Conservation (phyloP, 768 basidiomycete species). For the Rhizopogon sp. region DNA sequence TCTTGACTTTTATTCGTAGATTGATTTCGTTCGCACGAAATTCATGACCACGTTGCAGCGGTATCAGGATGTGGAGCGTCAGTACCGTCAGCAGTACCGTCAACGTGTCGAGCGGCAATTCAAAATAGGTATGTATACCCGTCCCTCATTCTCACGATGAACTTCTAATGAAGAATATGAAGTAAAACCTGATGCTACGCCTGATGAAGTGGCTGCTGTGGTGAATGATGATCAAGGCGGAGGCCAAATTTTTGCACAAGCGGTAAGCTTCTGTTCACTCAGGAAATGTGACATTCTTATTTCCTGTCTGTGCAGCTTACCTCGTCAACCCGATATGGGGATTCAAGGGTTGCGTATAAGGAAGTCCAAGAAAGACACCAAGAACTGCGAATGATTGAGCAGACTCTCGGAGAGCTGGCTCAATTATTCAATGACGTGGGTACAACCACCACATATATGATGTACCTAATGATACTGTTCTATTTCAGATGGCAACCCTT, state of each 20-base stretch:
- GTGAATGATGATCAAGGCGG: slow-evolving; percentile 60
- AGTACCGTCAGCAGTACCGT: slow-evolving; percentile 57
- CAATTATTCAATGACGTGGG: slow-evolving; percentile 82
- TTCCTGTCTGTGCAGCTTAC: slow-evolving; percentile 44
- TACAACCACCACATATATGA: slow-evolving; percentile 2
- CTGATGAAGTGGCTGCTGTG: slow-evolving; percentile 68
- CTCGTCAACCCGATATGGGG: slow-evolving; percentile 75
- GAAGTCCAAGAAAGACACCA: slow-evolving; percentile 89
- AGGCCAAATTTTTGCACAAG: slow-evolving; percentile 71
- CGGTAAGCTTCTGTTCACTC: slow-evolving; percentile 33
- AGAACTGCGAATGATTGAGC: slow-evolving; percentile 81
- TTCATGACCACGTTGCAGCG: slow-evolving; percentile 75
- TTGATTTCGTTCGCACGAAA: slow-evolving; percentile 55
- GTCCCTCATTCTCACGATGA: background rate
- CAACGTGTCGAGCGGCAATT: slow-evolving; percentile 72
- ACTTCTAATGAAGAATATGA: background rate
- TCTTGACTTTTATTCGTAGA: slow-evolving; percentile 29
- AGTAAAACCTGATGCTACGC: slow-evolving; percentile 87
- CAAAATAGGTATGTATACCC: slow-evolving; percentile 62
- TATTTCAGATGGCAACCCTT: slow-evolving; percentile 65
- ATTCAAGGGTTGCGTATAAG: slow-evolving; percentile 73
- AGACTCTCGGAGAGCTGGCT: slow-evolving; percentile 83
- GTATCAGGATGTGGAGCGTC: slow-evolving; percentile 73
- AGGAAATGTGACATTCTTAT: background rate
- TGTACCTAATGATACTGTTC: background rate